Percentiles rank a stretch among this genome's conserved stretches.
These are phyloP conservation scores for Selaginella tamariscina DNA, from an alignment of 75 land plant genomes.

Conservation along the genomic window DNA sequence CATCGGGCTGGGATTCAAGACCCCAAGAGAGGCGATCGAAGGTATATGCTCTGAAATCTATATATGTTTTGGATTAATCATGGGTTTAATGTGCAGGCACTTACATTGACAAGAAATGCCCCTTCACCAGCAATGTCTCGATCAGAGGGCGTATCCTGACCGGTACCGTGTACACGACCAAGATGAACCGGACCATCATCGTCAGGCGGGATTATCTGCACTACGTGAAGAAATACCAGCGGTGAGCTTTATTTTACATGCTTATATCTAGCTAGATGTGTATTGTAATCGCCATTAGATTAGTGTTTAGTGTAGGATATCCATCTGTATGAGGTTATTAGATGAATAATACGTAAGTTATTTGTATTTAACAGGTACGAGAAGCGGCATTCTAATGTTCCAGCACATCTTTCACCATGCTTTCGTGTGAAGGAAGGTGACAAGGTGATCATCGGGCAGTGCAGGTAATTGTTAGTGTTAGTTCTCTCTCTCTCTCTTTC, in stretches of 20 bases:
- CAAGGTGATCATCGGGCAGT: slow-evolving; percentile 55
- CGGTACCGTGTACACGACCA: slow-evolving; percentile 55
- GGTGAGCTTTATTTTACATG: slow-evolving; percentile 13
- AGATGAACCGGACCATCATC: slow-evolving; percentile 49
- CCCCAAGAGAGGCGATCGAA: slow-evolving; percentile 46
- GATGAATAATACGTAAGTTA: not conserved
- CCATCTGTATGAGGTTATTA: no score
- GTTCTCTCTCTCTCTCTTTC: no score
- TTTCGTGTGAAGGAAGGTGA: slow-evolving; percentile 71
- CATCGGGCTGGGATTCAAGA: slow-evolving; percentile 55
- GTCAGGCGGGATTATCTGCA: slow-evolving; percentile 49
- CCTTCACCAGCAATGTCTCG: slow-evolving; percentile 51
- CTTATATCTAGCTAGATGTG: not conserved
- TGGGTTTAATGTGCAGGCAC: slow-evolving; percentile 29
- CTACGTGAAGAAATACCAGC: slow-evolving; percentile 52
- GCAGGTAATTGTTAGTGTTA: slow-evolving; percentile 37
- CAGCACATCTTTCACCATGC: slow-evolving; percentile 54
- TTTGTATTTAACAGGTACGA: slow-evolving; percentile 35
- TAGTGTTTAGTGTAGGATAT: no score
- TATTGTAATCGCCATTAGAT: not conserved
- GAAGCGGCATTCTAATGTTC: slow-evolving; percentile 40
- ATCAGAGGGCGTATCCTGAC: slow-evolving; percentile 51
- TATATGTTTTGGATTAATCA: not conserved
- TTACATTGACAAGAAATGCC: slow-evolving; percentile 60
- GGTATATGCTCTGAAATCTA: slow-evolving; percentile 5